Base-by-base conservation (phyloP, 345 rosid genomes). In the Eucalyptus paniculata region DNA sequence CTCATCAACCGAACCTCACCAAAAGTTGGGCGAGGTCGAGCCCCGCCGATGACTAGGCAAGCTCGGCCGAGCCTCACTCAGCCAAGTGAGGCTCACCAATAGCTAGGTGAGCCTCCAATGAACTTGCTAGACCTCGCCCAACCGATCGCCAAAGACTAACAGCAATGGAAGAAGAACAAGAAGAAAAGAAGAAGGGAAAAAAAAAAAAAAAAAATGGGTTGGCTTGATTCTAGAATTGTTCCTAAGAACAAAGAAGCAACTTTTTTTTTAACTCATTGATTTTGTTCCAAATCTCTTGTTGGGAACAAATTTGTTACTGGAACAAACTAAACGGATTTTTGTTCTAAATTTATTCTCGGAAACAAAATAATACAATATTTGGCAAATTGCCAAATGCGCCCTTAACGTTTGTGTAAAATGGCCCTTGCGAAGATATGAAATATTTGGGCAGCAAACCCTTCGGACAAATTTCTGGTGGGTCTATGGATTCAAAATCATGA, bases 61-160 rank as follows among this genome's bases (percentile, higher is more conserved):
- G 50, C 50, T 47, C 14, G 1, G 2, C 0, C 50, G 1, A 50
- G 23, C 24, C 56, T 53, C 56, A 7, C 24, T 19, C 2, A 0
- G 10, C 0, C 0, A 53, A 1, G 58, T 24, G 0, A 53, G 58
- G 10, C 58, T 19, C 5, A 0, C 5, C 0, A 0, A 0, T 8
- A 2, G 58, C 11, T 53, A 0, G 0, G 0, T 53, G 26, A 53
- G 58, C 58, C 5, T 53, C 58, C 0, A 21, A 0, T 0, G 0
- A 53, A 0, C 26, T 53, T 0, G 0, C 5, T 0, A 53, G 0
- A 0, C 26, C 58, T 53, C 11, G 0, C 58, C 58, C 11, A 53
- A 8, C 2, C 2, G 0, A 53, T 53, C 0, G 5, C 1, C 2
- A 0, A 53, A 53, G 26, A 53, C 58, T 0, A 0, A 4, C 26